Base-by-base conservation (phyloP, 164 flowering plant genomes). In the Cinnamomum chago region DNA sequence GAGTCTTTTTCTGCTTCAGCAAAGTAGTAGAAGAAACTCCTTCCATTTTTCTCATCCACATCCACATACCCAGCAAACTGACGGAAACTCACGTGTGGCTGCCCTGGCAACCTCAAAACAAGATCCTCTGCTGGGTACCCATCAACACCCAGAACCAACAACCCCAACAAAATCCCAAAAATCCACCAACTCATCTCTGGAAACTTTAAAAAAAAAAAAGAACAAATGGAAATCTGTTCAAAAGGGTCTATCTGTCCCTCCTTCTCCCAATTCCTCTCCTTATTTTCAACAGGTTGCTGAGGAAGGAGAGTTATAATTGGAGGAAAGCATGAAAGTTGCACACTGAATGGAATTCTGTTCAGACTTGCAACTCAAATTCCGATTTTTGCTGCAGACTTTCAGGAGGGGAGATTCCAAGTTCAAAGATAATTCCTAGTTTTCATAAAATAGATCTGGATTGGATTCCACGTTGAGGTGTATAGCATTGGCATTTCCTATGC, bases 21-120 rank as follows among this genome's bases (percentile, higher is more conserved):
- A 83, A 90, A 95, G 80, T 92, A 93, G 76, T 95, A 95, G 83
- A 95, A 93, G 82, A 95, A 80, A 80, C 99, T 95, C 85, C 88
- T 90, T 65, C 97, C 97, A 50, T 82, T 65, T 76, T 91, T 87
- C 52, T 79, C 76, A 87, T 95, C 95, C 52, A 95, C 92, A 81
- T 88, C 92, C 73, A 95, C 82, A 75, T 93, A 92, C 72, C 99
- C 99, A 72, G 94, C 89, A 83, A 79, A 95, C 76, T 95, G 99
- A 77, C 82, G 89, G 83, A 95, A 95, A 23, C 77, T 83, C 72
- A 93, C 99, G 67, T 76, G 72, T 0, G 99, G 99, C 67, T 95
- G 99, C 9, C 96, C 97, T 35, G 99, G 99, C 83, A 95, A 79
- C 0, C 70, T 75, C 80, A 80, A 83, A 47, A 95, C 92, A 80